Conservation (phyloP, 306 rosid genomes). For the Cucumis sativus region Cucumber_9930_V3 NC_026659.2:16548001-16548500, state of each 20-base stretch:
- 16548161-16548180: constrained; percentile 96
- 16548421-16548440: constrained; percentile 69
- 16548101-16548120: constrained; percentile 99
- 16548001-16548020: constrained; percentile 95
- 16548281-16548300: background rate
- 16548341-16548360: background rate
- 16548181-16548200: constrained; percentile 98
- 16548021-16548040: constrained; percentile 88
- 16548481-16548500: constrained; percentile 80
- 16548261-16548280: background rate
- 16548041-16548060: constrained; percentile 77
- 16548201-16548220: constrained; percentile 72
- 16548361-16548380: constrained; percentile 12
- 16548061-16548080: constrained; percentile 99
- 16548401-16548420: constrained; percentile 44
- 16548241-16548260: constrained; percentile 1
- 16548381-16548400: constrained; percentile 1
- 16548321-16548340: background rate
- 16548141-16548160: constrained; percentile 92
- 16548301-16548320: constrained; percentile 1
- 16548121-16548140: constrained; percentile 99
- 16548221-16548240: constrained; percentile 12
- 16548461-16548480: constrained; percentile 66
- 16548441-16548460: constrained; percentile 83
- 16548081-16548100: constrained; percentile 91